Base-by-base conservation (phyloP, 352 stramenopile genomes). In the Pythium rishiriense region DNA sequence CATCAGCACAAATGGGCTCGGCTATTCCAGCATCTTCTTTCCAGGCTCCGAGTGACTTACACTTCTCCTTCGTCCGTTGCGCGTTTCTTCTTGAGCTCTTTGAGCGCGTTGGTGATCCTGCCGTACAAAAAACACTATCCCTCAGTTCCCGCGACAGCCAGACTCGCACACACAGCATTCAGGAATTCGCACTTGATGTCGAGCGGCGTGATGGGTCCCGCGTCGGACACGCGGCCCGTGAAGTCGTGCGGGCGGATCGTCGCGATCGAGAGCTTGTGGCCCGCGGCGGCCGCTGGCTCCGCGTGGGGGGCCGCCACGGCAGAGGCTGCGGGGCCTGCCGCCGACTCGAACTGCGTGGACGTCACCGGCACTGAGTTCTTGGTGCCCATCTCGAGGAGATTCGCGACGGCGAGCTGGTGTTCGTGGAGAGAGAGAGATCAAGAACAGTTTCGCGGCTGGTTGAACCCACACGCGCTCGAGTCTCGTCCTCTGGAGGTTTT, bases 71-170 rank as follows among this genome's bases (percentile, higher is more conserved):
- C 69, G 21, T 87, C 76, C 4, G 69, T 62, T 24, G 70, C 50
- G 1, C 72, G 81, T 50, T 90, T 83, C 54, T 73, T 72, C 77
- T 87, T 83, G 66, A 90, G 76, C 42, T 91, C 71, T 59, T 79
- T 84, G n/a, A 94, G 73, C 19, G 85, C 82, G 26, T 89, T 89
- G 8, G 84, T 88, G 69, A 94, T 90, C 53, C 83, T 93, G 50
- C 19, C 37, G 5, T n/a, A 15, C 21, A 55, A n/a, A 45, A 4
- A 26, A 25, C 25, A 43, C 1, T 1, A 21, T 22, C 24, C 17
- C 17, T 55, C 19, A 42, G 51, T n/a, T n/a, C n/a, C n/a, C n/a
- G n/a, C n/a, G n/a, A n/a, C n/a, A n/a, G n/a, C n/a, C n/a, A n/a
- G n/a, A n/a, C n/a, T n/a, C n/a, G n/a, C n/a, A n/a, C n/a, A n/a